Base-by-base conservation (phyloP, 2,329 filamentous ascomycete species). In the Cordyceps militaris region DNA sequence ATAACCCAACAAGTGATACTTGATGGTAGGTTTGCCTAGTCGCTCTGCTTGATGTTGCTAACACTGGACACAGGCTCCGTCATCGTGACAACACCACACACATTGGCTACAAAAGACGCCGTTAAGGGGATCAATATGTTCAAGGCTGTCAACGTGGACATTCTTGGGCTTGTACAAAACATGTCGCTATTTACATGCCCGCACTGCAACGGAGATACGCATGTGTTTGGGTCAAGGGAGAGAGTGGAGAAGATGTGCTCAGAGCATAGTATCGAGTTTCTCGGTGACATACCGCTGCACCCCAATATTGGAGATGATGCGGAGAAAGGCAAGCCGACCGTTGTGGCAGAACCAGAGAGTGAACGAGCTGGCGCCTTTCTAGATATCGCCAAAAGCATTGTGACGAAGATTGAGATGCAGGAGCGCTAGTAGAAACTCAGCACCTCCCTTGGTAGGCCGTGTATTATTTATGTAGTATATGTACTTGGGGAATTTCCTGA, bases 61-160 rank as follows among this genome's bases (percentile, higher is more conserved):
- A 44, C 16, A 14, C 13, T 1, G 3, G 24, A 21, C n/a, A 14
- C 14, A 88, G 86, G 88, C 19, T 86, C 89, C 0, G 78, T 97
- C 16, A 89, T 99, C 36, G 86, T 99, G 1, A 94, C 91, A 0
- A 99, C 94, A 0, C 94, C 94, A 2, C 94, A 99, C 70, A 91
- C 95, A 53, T 83, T 99, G 28, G 91, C 93, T 1, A 82, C 97
- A 2, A 91, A 93, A 65, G 94, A 99, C 67, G 93, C 94, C 1
- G 81, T 95, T 21, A 91, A 94, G 65, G 94, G 94, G 3, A 87
- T 97, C 62, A 89, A 90, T 65, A 91, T 99, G 84, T 97, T 97
- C 73, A 84, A 86, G 65, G 93, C 90, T 66, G 89, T 95, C 65
- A 77, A 88, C 57, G 84, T 95, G 6, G 86, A 89, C 51, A 81